These are phyloP conservation scores for Fusarium oligoseptatum DNA, from an alignment of 2,329 filamentous ascomycete genomes.

Conservation along the genomic window DNA sequence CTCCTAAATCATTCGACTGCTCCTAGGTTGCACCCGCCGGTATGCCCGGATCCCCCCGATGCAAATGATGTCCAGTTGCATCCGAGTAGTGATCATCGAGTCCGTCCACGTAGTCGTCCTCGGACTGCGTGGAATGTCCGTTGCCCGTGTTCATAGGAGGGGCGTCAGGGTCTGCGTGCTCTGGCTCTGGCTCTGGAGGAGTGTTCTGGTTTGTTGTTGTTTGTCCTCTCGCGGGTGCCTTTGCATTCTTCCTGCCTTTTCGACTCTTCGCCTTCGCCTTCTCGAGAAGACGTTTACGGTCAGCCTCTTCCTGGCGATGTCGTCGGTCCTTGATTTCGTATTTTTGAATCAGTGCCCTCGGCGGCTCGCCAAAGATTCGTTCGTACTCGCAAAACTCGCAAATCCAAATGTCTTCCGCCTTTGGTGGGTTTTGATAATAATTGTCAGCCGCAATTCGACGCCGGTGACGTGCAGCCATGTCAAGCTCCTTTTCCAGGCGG, in stretches of 20 bases:
- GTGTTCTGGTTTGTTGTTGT: conserved; percentile 35
- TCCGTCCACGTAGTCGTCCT: conserved; percentile 55
- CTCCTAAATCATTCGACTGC: background rate
- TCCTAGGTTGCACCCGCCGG: conserved; percentile 7
- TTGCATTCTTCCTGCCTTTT: conserved; percentile 85
- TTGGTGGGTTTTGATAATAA: conserved; percentile 81
- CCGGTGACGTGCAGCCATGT: conserved; percentile 80
- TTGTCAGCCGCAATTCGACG: conserved; percentile 81
- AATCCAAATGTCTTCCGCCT: conserved; percentile 84
- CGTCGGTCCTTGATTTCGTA: conserved; percentile 96
- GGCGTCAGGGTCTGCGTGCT: conserved; percentile 39
- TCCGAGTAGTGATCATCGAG: conserved; percentile 47
- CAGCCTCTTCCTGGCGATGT: conserved; percentile 85
- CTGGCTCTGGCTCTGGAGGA: conserved; percentile 34
- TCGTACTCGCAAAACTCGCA: conserved; percentile 99
- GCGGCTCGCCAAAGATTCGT: conserved; percentile 90
- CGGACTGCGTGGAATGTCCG: conserved; percentile 56
- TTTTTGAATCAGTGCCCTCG: conserved; percentile 85
- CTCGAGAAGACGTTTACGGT: conserved; percentile 85
- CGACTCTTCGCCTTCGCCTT: conserved; percentile 95
- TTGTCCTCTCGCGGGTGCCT: conserved; percentile 56
- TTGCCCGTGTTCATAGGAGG: conserved; percentile 43
- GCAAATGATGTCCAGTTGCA: conserved; percentile 28
- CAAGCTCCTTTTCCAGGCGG: conserved; percentile 77
- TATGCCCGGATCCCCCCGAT: conserved; percentile 30